These are phyloP conservation scores for Paraphaeosphaeria minitans DNA, from an alignment of 2,329 filamentous ascomycete genomes.

Conservation along the genomic window DNA sequence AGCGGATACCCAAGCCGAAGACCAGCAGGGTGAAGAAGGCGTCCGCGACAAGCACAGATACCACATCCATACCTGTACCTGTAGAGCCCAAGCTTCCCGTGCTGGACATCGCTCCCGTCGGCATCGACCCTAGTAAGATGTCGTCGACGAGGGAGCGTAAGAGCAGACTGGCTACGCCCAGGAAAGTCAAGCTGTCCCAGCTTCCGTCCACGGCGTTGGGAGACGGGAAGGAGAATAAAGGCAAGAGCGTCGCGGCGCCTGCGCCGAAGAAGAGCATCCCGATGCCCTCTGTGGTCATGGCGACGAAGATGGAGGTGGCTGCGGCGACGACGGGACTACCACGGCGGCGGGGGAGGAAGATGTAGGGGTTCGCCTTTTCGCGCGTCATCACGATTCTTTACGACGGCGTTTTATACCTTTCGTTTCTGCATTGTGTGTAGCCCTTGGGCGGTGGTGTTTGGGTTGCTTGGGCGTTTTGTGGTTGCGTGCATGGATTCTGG, in stretches of 20 bases:
- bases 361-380: slow-evolving; percentile 11
- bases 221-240: slow-evolving; percentile 36
- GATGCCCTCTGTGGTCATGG: slow-evolving; percentile 26
- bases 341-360: slow-evolving; percentile 33
- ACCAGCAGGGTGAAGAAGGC: slow-evolving; percentile 30
- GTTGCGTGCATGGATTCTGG: background rate
- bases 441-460: background rate
- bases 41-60: slow-evolving; percentile 21
- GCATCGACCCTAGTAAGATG: slow-evolving; percentile 21
- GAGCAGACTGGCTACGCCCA: slow-evolving; percentile 41
- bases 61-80: slow-evolving; percentile 8
- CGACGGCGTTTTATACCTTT: slow-evolving; percentile 7
- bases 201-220: slow-evolving; percentile 14
- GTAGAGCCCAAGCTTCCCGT: slow-evolving; percentile 23
- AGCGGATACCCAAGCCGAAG: slow-evolving; percentile 25
- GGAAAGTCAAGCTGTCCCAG: slow-evolving; percentile 41
- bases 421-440: slow-evolving; percentile 1
- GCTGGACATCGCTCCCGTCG: slow-evolving; percentile 30
- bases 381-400: slow-evolving; percentile 4
- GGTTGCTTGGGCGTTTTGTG: slow-evolving; percentile 1
- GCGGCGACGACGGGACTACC: slow-evolving; percentile 35
- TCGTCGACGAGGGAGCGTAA: slow-evolving; percentile 31
- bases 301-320: slow-evolving; percentile 20
- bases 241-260: slow-evolving; percentile 22
- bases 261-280: slow-evolving; percentile 41